Conservation (phyloP, 495 filamentous ascomycete genomes). For the Thozetella sp. region DNA sequence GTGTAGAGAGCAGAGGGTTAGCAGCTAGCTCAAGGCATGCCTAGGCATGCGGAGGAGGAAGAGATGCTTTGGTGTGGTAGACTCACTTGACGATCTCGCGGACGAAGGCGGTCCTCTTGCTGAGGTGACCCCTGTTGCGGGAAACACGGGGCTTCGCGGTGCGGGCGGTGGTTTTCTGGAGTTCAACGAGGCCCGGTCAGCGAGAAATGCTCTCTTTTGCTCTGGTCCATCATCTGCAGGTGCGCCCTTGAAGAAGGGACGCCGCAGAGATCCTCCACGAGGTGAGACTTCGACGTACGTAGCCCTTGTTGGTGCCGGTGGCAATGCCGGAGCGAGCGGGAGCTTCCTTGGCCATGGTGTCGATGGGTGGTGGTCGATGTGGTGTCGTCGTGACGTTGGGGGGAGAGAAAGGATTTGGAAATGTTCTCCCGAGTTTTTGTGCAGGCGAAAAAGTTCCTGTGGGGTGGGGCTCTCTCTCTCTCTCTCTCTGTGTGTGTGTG, state of each 20-base stretch:
- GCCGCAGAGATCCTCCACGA: constrained; percentile 64
- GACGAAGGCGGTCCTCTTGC: constrained; percentile 92
- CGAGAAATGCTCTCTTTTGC: constrained; percentile 18
- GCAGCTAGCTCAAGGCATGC: constrained; percentile 10
- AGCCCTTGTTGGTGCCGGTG: constrained; percentile 85
- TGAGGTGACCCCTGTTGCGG: constrained; percentile 86
- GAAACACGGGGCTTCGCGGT: constrained; percentile 85
- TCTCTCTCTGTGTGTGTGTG: too few species aligned
- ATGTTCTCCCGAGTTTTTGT: constrained; percentile 9
- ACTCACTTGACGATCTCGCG: constrained; percentile 93
- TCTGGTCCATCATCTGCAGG: constrained; percentile 26
- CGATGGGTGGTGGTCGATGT: constrained; percentile 22
- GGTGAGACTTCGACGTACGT: constrained; percentile 68
- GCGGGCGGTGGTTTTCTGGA: constrained; percentile 89
- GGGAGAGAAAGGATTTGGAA: constrained; percentile 9
- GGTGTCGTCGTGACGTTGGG: constrained; percentile 21
- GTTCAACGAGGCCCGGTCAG: constrained; percentile 44
- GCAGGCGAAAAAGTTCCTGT: constrained; percentile 15
- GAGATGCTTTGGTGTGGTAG: constrained; percentile 65
- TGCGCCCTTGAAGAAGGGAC: constrained; percentile 27
- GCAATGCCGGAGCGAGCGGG: constrained; percentile 72
- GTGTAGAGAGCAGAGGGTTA: constrained; percentile 19
- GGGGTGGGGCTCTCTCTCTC: constrained; percentile 8
- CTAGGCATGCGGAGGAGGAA: constrained; percentile 2
- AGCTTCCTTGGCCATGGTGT: constrained; percentile 38